Evolutionary conservation across 495 filamentous ascomycete species (phyloP), one percentile per base, ranked within the genome.

Genomic region (Neurospora cerealis): DNA sequence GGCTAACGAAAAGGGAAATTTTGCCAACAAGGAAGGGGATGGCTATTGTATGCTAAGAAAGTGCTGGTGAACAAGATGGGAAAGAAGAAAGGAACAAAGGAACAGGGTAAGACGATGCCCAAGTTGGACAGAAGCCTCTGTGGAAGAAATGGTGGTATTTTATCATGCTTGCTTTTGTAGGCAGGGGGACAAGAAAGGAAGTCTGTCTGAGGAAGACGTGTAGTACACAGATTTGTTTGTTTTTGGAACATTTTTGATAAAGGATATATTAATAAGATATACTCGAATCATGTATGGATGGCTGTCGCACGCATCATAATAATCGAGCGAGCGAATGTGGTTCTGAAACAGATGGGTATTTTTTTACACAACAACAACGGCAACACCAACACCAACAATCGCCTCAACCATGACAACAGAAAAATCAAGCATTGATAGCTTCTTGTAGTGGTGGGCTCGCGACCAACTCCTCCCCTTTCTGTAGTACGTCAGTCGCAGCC

Each of bases 381-480:
- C 11, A 60, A 28, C 21, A 62, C 13, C 54, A 62, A 32, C 54
- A 32, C 15, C 21, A 32, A 62, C 54, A 32, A 62, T 32, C 10
- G 54, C 54, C 54, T 13, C 71, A 24, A 34, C 38, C 21, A 44
- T 69, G 60, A 44, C 34, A 32, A 42, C 69, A 70, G 34, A 21
- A 24, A 71, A 17, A 69, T 78, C 78, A 85, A 24, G 84, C 83
- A 41, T 77, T 70, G 69, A 86, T 81, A 71, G 79, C 75, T 66
- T 36, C 7, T 72, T 84, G 83, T 40, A 84, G 71, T 10, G 80
- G 79, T 48, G 82, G 82, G 70, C 83, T 83, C 36, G 79, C 77
- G 2, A 85, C 72, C 24, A 77, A 77, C 15, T 82, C 81, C 69
- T 75, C 73, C 44, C 80, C 78, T 11, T 81, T 75, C 21, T 75